These are phyloP conservation scores for Claviceps humidiphila DNA, from an alignment of 2,329 filamentous ascomycete species.

Conservation along the genomic window DNA sequence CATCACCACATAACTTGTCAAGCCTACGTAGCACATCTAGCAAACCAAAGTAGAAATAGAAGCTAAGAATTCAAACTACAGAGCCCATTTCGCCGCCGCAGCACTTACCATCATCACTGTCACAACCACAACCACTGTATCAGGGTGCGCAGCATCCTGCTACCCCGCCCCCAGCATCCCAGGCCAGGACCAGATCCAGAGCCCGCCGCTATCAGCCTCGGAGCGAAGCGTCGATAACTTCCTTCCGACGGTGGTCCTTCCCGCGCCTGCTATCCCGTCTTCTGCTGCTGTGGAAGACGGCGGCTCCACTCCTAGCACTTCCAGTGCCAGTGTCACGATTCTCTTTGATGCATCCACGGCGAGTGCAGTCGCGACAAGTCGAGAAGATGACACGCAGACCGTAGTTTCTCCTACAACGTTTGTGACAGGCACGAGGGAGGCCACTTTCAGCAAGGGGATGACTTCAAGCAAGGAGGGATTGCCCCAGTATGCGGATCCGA, in stretches of 20 bases:
- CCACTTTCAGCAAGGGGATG: not conserved
- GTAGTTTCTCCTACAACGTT: not conserved
- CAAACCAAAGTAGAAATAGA: not conserved
- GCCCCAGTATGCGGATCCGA: not conserved
- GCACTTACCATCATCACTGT: constrained; percentile 12
- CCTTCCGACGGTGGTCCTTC: not conserved
- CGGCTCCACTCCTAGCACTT: no score
- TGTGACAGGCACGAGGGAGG: not conserved
- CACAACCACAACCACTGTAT: constrained; percentile 18
- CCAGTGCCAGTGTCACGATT: not conserved
- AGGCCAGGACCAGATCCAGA: no score
- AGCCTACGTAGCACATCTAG: no score
- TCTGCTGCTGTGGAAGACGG: not conserved
- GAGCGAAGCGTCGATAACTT: no score
- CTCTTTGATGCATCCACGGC: not conserved
- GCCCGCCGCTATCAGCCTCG: no score
- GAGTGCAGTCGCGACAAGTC: not conserved
- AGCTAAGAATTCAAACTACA: constrained; percentile 2
- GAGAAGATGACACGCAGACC: not conserved
- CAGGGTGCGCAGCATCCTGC: constrained; percentile 16
- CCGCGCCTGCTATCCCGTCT: not conserved
- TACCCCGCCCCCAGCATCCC: constrained; percentile 6
- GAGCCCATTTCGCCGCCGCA: constrained; percentile 13
- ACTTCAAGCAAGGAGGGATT: not conserved
- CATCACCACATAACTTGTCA: not conserved